Evolutionary conservation across 208 protist species (phyloP).

Genomic region (Novymonas esmeraldas): DNA sequence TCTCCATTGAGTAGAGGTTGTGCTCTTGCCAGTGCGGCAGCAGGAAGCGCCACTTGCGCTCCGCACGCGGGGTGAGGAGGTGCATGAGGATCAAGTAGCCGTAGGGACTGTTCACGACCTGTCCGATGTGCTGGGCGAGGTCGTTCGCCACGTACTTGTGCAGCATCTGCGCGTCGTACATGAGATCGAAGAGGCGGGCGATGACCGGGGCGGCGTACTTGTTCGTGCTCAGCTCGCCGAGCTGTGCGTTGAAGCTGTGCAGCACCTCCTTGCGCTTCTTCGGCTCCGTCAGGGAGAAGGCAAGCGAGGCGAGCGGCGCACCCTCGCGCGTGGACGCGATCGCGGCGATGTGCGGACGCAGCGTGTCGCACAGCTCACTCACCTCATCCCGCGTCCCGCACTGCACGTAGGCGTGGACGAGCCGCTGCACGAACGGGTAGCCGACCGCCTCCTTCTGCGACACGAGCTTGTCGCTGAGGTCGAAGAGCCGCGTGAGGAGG

Average conservation of each 20-base stretch:
- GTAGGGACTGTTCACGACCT: constrained; percentile 86
- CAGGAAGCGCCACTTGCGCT: constrained; percentile 72
- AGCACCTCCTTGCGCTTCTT: constrained; percentile 87
- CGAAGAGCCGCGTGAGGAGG: constrained; percentile 80
- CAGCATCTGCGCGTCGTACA: constrained; percentile 87
- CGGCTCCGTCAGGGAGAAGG: constrained; percentile 81
- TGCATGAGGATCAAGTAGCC: constrained; percentile 88
- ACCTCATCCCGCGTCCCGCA: constrained; percentile 82
- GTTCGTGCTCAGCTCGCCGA: constrained; percentile 67
- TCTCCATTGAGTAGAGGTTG: constrained; percentile 84
- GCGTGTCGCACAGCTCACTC: constrained; percentile 84
- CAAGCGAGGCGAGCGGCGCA: constrained; percentile 73
- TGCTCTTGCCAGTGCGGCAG: constrained; percentile 84
- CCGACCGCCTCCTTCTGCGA: constrained; percentile 87
- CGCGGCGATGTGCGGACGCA: constrained; percentile 71
- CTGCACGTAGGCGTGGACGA: constrained; percentile 70
- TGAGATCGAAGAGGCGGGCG: constrained; percentile 84
- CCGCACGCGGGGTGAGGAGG: constrained; percentile 73
- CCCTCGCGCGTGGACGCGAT: constrained; percentile 77
- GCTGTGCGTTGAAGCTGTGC: constrained; percentile 60
- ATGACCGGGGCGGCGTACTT: constrained; percentile 89
- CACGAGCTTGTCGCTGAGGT: constrained; percentile 87
- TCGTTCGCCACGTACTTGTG: constrained; percentile 83
- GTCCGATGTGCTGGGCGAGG: constrained; percentile 58
- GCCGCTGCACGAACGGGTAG: constrained; percentile 86